These are phyloP conservation scores for Mortierella sp. DNA, from an alignment of 371 early-diverging fungal genomes.

Conservation along the genomic window DNA sequence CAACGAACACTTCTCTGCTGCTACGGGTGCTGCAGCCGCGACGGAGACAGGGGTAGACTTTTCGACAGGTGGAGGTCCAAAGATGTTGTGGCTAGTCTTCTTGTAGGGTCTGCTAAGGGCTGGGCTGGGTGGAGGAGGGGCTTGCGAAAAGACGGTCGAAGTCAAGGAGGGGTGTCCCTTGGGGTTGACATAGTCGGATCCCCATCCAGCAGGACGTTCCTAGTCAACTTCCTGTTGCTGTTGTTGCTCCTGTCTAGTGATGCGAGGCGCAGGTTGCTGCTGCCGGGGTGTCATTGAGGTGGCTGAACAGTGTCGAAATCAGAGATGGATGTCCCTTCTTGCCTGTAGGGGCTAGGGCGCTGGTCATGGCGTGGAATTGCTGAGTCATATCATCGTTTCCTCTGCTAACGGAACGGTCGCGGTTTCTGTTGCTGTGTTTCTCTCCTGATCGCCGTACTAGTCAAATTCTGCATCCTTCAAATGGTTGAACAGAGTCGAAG, in stretches of 20 bases:
- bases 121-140: neutral
- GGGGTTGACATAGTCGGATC: slow-evolving; percentile 39
- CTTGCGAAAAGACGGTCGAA: slow-evolving; percentile 32
- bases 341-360: neutral
- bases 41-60: neutral
- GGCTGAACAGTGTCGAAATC: slow-evolving; percentile 32
- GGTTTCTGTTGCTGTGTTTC: neutral
- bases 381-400: slow-evolving; percentile 10
- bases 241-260: slow-evolving; percentile 11
- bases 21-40: neutral
- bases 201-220: slow-evolving; percentile 42
- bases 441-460: neutral
- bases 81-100: slow-evolving; percentile 42
- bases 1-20: slow-evolving; percentile 5
- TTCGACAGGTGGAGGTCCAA: slow-evolving; percentile 27
- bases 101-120: slow-evolving; percentile 25
- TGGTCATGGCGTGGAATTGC: neutral
- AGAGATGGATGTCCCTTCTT: slow-evolving; percentile 34
- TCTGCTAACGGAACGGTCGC: neutral
- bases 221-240: slow-evolving; percentile 17
- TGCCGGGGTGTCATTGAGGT: slow-evolving; percentile 31
- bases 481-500: slow-evolving; percentile 37
- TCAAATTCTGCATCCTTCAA: slow-evolving; percentile 25
- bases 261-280: neutral
- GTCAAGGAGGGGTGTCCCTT: slow-evolving; percentile 51